Base-by-base conservation (phyloP, 1,284 basidiomycete species). In the Melanopsichium pennsylvanicum region DNA sequence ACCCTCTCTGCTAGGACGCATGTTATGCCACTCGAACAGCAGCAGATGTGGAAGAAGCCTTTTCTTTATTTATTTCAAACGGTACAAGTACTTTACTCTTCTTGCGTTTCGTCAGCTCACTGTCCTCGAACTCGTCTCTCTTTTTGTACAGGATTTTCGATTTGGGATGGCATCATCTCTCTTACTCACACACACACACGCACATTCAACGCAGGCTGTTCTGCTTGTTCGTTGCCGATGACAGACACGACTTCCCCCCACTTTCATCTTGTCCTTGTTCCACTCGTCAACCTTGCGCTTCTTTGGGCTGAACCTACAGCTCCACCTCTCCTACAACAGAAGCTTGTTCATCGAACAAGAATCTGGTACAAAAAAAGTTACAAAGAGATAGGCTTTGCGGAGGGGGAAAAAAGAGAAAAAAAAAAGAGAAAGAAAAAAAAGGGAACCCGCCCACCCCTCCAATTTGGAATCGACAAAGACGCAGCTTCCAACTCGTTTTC, bases 401-500 rank as follows among this genome's bases (percentile, higher is more conserved):
- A n/a, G n/a, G n/a, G n/a, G n/a, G n/a, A n/a, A n/a, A n/a, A n/a
- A 7, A 23, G 37, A 38, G 37, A 22, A 2, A 23, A 10, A 16
- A 33, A 21, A 38, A 22, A 25, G 7, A 13, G 38, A 41, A 16
- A 21, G 22, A 10, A 16, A 19, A 12, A 39, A 27, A 21, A 19
- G 22, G 13, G 19, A n/a, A n/a, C n/a, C n/a, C n/a, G n/a, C n/a
- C n/a, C n/a, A n/a, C n/a, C n/a, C n/a, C n/a, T n/a, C n/a, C n/a
- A n/a, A n/a, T n/a, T n/a, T n/a, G n/a, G 26, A 29, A 7, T 18
- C 21, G 18, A 19, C 5, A 45, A 11, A 22, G 32, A 40, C 31
- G 58, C 57, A 55, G 47, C 58, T 46, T 62, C 35, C 59, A 56
- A 59, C 51, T 26, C 29, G 12, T 29, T 35, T 70, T 70, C 68